These are phyloP conservation scores for Rhynchospora pubera DNA, from an alignment of 176 grass and related monocot species.

Conservation along the genomic window DNA sequence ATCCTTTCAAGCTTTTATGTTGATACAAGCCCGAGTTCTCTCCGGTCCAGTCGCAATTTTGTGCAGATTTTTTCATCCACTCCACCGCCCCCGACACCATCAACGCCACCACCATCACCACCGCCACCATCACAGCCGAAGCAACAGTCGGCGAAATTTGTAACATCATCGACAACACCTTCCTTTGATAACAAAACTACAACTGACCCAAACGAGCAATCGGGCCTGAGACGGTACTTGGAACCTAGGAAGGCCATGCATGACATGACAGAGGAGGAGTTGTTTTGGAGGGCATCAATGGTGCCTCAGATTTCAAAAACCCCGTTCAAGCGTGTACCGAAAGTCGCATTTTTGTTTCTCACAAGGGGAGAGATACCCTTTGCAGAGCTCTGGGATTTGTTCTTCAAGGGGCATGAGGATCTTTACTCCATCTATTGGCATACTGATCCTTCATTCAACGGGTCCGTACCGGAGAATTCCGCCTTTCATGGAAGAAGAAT, in stretches of 20 bases:
- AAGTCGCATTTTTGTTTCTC: slow-evolving; percentile 88
- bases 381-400: slow-evolving; percentile 70
- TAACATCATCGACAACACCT: background rate
- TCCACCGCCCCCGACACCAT: background rate
- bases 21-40: background rate
- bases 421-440: slow-evolving; percentile 76
- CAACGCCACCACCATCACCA: background rate
- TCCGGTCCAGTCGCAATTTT: background rate
- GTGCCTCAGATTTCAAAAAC: slow-evolving; percentile 16
- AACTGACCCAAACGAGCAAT: background rate
- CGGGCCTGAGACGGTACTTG: background rate
- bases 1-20: slow-evolving; percentile 33
- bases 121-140: background rate
- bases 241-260: background rate
- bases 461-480: slow-evolving; percentile 24
- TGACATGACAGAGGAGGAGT: slow-evolving; percentile 32
- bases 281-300: slow-evolving; percentile 49
- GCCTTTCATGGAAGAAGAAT: slow-evolving; percentile 54
- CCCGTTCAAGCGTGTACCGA: background rate
- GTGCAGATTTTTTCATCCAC: background rate
- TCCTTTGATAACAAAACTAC: background rate
- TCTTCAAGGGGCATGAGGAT: slow-evolving; percentile 64
- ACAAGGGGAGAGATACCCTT: slow-evolving; percentile 52
- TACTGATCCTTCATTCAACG: slow-evolving; percentile 52
- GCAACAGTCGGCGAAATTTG: background rate